These are phyloP conservation scores for Clitoria ternatea DNA, from an alignment of 306 rosid genomes.

Conservation along the genomic window DNA sequence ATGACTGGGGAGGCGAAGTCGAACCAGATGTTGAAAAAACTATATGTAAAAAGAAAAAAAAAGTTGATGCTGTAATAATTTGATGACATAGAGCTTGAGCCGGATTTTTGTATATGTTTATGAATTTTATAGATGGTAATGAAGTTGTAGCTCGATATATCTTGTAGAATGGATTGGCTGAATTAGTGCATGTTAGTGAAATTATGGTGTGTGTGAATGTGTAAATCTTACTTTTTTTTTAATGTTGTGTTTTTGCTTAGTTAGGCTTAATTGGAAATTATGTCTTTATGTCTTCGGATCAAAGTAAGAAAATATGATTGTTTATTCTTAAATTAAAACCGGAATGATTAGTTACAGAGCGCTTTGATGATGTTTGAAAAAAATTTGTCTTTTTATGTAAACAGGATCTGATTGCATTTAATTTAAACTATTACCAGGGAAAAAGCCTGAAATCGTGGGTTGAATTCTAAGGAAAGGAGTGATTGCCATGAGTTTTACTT, in stretches of 20 bases:
- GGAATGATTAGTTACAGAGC: too few species aligned
- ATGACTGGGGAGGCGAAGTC: constrained; percentile 79
- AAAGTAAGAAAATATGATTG: too few species aligned
- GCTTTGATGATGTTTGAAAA: too few species aligned
- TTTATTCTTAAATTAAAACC: too few species aligned
- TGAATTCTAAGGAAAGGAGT: not conserved
- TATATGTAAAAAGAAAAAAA: not conserved
- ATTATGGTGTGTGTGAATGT: not conserved
- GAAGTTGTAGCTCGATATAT: not conserved
- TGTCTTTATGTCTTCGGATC: too few species aligned
- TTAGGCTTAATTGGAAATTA: too few species aligned
- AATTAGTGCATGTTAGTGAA: not conserved
- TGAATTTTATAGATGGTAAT: not conserved
- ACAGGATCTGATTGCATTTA: too few species aligned
- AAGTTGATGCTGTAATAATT: not conserved
- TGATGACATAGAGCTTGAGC: not conserved
- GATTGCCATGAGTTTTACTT: not conserved
- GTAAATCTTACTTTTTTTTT: too few species aligned
- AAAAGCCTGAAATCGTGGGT: constrained; percentile 23
- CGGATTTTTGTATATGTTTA: constrained; percentile 18
- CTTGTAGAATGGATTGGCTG: not conserved
- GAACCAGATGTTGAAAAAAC: constrained; percentile 40
- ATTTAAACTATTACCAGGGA: not conserved
- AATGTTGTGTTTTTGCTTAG: not conserved
- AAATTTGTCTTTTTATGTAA: too few species aligned